Conservation (phyloP, 169 alveolate genomes). For the Eimeria brunetti region DNA sequence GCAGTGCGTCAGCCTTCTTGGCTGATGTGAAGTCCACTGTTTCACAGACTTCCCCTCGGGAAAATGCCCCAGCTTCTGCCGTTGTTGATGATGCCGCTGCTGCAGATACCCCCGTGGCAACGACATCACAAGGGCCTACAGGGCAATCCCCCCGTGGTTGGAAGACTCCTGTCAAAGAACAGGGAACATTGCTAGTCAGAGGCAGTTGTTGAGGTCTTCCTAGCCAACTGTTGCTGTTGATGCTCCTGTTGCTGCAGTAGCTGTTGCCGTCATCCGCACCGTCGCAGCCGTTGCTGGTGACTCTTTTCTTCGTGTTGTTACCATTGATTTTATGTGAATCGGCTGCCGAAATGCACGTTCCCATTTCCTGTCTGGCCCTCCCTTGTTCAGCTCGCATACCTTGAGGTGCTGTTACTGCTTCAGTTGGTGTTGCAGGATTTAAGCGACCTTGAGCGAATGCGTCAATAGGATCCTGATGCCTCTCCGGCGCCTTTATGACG, state of each 20-base stretch:
- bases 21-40: neutral
- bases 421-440: neutral
- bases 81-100: conserved; percentile 11
- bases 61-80: neutral
- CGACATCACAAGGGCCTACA: neutral
- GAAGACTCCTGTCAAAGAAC: neutral
- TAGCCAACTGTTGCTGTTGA: neutral
- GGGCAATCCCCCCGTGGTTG: neutral
- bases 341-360: neutral
- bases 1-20: neutral
- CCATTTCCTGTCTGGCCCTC: neutral
- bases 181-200: neutral
- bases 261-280: neutral
- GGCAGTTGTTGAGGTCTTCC: conserved; percentile 9
- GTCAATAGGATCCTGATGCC: neutral
- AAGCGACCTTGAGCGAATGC: neutral
- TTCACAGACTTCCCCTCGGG: neutral
- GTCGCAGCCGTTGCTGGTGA: neutral
- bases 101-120: neutral
- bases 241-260: conserved; percentile 6
- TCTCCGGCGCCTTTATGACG: neutral
- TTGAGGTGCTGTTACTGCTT: neutral
- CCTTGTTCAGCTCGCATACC: neutral
- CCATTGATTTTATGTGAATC: neutral
- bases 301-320: neutral